phyloP scores from a whole-genome alignment of 164 flowering plant species.

The Tetracentron sinense region DNA sequence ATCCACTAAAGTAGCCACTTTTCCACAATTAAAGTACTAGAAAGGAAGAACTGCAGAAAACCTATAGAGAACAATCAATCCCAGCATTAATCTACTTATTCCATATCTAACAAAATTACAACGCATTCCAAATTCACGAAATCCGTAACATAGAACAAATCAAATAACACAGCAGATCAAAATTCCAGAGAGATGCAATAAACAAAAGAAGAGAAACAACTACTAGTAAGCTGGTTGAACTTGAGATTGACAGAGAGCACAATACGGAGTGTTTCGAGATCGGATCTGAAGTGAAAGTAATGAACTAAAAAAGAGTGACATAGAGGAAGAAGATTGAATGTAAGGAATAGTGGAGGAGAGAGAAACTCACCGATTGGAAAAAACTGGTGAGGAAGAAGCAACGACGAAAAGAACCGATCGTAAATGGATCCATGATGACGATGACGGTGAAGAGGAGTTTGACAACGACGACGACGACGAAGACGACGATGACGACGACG shows the following conservation, averaged over 20 bases:
- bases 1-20: neutral
- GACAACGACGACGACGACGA: slow-evolving; percentile 38
- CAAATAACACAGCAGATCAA: neutral
- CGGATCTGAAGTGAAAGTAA: slow-evolving; percentile 5
- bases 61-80: too few species aligned
- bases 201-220: neutral
- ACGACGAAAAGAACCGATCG: slow-evolving; percentile 82
- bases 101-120: neutral
- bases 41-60: too few species aligned
- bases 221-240: neutral
- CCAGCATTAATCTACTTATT: too few species aligned
- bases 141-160: neutral
- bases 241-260: neutral
- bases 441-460: slow-evolving; percentile 38
- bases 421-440: slow-evolving; percentile 78
- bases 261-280: neutral
- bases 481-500: slow-evolving; percentile 35
- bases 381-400: slow-evolving; percentile 51
- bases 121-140: neutral
- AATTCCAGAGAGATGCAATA: neutral
- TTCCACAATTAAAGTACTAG: too few species aligned
- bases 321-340: neutral
- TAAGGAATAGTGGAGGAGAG: neutral
- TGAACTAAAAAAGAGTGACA: neutral
- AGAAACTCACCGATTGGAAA: slow-evolving; percentile 73